These are phyloP conservation scores for Pyrenophora tritici-repentis DNA, from an alignment of 2,329 filamentous ascomycete genomes.

Conservation along the genomic window DNA sequence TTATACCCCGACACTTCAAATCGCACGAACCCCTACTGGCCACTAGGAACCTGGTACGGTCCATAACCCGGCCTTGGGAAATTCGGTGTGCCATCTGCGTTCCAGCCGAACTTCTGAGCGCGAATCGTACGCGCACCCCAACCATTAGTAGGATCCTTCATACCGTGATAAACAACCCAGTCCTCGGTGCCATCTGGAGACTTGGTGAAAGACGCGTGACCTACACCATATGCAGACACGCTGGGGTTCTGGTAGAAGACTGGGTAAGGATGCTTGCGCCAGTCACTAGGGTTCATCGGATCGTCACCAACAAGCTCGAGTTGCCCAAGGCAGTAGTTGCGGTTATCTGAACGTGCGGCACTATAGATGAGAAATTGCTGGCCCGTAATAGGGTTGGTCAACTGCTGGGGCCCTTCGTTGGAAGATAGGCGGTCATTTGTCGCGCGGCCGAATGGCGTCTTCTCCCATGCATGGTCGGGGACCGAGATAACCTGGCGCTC, in stretches of 20 bases:
- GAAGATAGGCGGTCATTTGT: conserved; percentile 54
- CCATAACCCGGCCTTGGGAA: conserved; percentile 58
- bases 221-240: conserved; percentile 54
- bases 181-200: conserved; percentile 55
- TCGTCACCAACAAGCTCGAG: conserved; percentile 56
- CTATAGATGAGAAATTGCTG: conserved; percentile 57
- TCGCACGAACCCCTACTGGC: conserved; percentile 22
- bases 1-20: background rate
- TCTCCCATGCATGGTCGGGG: conserved; percentile 57
- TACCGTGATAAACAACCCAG: conserved; percentile 61
- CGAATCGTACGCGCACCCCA: conserved; percentile 56
- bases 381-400: conserved; percentile 53
- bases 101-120: conserved; percentile 56
- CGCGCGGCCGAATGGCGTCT: conserved; percentile 56
- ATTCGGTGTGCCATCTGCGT: conserved; percentile 52
- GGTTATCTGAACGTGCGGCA: conserved; percentile 57
- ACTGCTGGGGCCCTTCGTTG: conserved; percentile 58
- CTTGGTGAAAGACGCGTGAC: conserved; percentile 57
- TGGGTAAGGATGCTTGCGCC: conserved; percentile 53
- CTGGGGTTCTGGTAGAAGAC: conserved; percentile 57
- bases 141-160: conserved; percentile 54
- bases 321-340: conserved; percentile 59
- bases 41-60: conserved; percentile 48
- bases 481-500: conserved; percentile 55
- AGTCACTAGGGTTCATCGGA: conserved; percentile 56